Evolutionary conservation across 2,329 filamentous ascomycete species (phyloP).

Genomic region (Pleomassaria siparia): DNA sequence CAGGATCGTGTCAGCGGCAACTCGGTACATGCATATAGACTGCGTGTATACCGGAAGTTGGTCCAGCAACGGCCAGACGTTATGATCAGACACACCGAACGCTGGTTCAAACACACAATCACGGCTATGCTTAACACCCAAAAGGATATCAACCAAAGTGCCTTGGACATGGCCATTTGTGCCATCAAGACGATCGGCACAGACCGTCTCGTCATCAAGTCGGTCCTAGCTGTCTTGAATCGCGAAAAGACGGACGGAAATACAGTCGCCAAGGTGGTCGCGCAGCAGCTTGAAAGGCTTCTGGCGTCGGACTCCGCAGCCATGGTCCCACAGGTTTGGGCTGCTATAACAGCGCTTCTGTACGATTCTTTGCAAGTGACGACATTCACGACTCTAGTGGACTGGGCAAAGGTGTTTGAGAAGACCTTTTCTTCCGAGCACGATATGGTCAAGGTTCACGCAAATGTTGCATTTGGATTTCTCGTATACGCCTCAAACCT

Average conservation of each 20-base stretch:
- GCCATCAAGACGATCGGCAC: slow-evolving; percentile 69
- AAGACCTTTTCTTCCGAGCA: slow-evolving; percentile 82
- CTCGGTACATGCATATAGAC: slow-evolving; percentile 73
- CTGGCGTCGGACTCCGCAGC: slow-evolving; percentile 59
- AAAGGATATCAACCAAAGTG: slow-evolving; percentile 73
- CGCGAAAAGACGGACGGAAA: slow-evolving; percentile 61
- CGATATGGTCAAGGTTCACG: slow-evolving; percentile 61
- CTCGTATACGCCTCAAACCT: slow-evolving; percentile 74
- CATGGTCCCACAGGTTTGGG: slow-evolving; percentile 86
- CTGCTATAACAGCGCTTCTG: slow-evolving; percentile 75
- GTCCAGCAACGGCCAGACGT: slow-evolving; percentile 68
- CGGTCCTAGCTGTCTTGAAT: slow-evolving; percentile 65
- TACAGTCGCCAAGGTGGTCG: slow-evolving; percentile 59
- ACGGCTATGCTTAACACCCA: slow-evolving; percentile 77
- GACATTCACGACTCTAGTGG: slow-evolving; percentile 70
- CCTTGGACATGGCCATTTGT: slow-evolving; percentile 73
- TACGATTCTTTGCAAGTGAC: slow-evolving; percentile 61
- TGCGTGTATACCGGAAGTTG: slow-evolving; percentile 77
- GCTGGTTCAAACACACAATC: slow-evolving; percentile 84
- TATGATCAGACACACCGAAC: slow-evolving; percentile 68
- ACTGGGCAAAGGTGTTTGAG: slow-evolving; percentile 79
- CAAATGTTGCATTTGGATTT: slow-evolving; percentile 83
- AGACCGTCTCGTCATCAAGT: slow-evolving; percentile 67
- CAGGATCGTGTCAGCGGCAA: slow-evolving; percentile 76
- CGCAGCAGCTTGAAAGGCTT: slow-evolving; percentile 63